Evolutionary conservation across 2,329 filamentous ascomycete species (phyloP).

Genomic region (Falciphora oryzae): DNA sequence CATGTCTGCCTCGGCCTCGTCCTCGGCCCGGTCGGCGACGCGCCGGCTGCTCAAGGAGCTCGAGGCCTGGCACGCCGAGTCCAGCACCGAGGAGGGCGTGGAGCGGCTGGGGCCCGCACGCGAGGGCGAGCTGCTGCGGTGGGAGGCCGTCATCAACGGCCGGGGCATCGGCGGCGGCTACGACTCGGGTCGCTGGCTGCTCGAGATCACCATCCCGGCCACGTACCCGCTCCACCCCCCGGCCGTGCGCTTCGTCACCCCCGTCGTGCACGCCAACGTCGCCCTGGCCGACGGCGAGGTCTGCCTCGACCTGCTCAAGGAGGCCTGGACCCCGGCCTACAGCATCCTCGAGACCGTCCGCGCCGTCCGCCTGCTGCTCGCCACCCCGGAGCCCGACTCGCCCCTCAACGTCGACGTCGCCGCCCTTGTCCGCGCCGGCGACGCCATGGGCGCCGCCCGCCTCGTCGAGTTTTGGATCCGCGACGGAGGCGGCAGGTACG

Average conservation of each 20-base stretch:
- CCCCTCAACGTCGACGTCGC: slow-evolving; percentile 78
- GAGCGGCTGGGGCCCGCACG: slow-evolving; percentile 51
- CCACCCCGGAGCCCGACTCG: slow-evolving; percentile 63
- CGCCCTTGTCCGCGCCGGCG: slow-evolving; percentile 61
- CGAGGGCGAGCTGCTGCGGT: slow-evolving; percentile 50
- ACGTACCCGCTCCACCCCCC: slow-evolving; percentile 78
- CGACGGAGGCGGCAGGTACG: slow-evolving; percentile 39
- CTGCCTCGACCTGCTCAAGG: slow-evolving; percentile 79
- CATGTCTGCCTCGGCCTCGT: slow-evolving; percentile 14
- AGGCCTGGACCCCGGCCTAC: slow-evolving; percentile 81
- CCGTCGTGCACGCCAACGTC: slow-evolving; percentile 79
- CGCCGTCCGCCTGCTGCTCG: slow-evolving; percentile 64
- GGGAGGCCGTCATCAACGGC: slow-evolving; percentile 58
- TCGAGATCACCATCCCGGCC: slow-evolving; percentile 68
- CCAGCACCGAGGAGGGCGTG: slow-evolving; percentile 45
- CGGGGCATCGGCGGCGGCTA: slow-evolving; percentile 49
- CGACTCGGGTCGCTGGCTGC: slow-evolving; percentile 72
- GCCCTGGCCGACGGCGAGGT: slow-evolving; percentile 73
- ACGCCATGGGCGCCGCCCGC: slow-evolving; percentile 60
- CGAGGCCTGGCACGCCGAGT: slow-evolving; percentile 44
- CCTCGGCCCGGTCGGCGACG: slow-evolving; percentile 38
- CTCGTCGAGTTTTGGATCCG: slow-evolving; percentile 67
- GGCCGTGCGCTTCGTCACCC: slow-evolving; percentile 72
- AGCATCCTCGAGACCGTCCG: slow-evolving; percentile 70
- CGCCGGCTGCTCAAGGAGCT: slow-evolving; percentile 53